A percentile compares a stretch with the other conserved stretches of the same genome.
These are phyloP conservation scores for Schoenoplectus tabernaemontani DNA, from an alignment of 202 grass and related monocot genomes.

Conservation along the genomic window DNA sequence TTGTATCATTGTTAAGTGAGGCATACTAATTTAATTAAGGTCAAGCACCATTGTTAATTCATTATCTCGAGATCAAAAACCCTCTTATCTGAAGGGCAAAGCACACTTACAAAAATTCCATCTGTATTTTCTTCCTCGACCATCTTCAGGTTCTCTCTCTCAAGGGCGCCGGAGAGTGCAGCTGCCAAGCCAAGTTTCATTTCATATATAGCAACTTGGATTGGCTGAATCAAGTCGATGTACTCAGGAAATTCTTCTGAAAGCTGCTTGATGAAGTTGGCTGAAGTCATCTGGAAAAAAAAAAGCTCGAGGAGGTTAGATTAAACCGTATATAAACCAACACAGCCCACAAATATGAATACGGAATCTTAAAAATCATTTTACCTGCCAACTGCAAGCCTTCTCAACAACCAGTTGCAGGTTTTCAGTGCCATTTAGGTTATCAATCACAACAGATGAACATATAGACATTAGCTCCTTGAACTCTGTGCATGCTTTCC, in stretches of 20 bases:
- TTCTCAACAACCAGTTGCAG: slow-evolving; percentile 44
- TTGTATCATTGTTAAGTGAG: background rate
- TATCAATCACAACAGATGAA: slow-evolving; percentile 30
- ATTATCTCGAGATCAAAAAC: background rate
- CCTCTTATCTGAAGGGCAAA: background rate
- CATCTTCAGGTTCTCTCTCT: slow-evolving; percentile 64
- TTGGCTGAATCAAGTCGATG: slow-evolving; percentile 79
- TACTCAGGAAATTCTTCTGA: slow-evolving; percentile 79
- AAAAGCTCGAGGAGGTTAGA: slow-evolving; percentile 10
- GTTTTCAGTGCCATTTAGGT: slow-evolving; percentile 33
- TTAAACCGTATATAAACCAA: slow-evolving; percentile 8
- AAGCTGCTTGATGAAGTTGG: slow-evolving; percentile 58
- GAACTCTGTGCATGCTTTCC: slow-evolving; percentile 62
- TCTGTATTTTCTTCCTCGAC: slow-evolving; percentile 46
- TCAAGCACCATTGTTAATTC: background rate
- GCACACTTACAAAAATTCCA: slow-evolving; percentile 54
- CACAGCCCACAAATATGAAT: background rate
- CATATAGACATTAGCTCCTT: slow-evolving; percentile 40
- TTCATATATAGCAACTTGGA: slow-evolving; percentile 94
- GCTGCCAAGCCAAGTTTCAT: slow-evolving; percentile 90
- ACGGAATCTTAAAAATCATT: slow-evolving; percentile 1
- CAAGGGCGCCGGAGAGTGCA: slow-evolving; percentile 53
- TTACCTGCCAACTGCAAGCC: slow-evolving; percentile 82
- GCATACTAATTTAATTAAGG: background rate
- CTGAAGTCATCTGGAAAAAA: slow-evolving; percentile 52